Evolutionary conservation across 2,329 filamentous ascomycete species (phyloP), one percentile per base, ranked within the genome.

Genomic region (Penicillium sp.): DNA sequence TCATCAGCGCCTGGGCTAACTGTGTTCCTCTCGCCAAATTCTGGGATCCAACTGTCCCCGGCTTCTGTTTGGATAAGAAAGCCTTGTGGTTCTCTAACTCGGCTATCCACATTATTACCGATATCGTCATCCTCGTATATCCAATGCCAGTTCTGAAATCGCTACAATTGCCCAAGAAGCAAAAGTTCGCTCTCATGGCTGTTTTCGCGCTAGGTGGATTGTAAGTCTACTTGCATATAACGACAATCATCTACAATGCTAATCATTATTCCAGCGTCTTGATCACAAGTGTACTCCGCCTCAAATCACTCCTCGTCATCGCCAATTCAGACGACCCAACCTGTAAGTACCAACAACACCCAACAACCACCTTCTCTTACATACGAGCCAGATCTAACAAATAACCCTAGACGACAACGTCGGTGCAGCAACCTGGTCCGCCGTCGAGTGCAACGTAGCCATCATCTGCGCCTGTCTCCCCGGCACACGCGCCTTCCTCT

Each of bases 21-120:
- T 73, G 71, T 41, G 49, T 73, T 1, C 71, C 71, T 10, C 52
- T 73, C 4, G 60, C 56, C 17, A 70, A 67, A 19, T 73, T 73
- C 60, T 72, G 69, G 69, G 59, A 72, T 58, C 54, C 61, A 0
- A 54, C 49, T 2, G 31, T 68, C 4, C 47, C 63, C 0, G 71
- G 71, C 5, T 68, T 64, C 46, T 79, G 77, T 57, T 72, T 79
- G 45, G 60, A 75, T 53, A 76, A 75, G 54, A 69, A 69, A 9
- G 67, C 65, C 8, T 71, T 79, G 48, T 80, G 77, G 78, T 78
- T 75, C 43, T 74, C 74, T 12, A 80, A 78, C 53, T 74, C 76
- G 0, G 73, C 65, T 2, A 73, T 79, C 46, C 76, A 76, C 37
- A 78, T 80, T 35, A 49, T 71, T 6, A 79, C 77, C 13, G 77